A percentile compares a stretch with the other conserved stretches of the same genome.
phyloP scores from a whole-genome alignment of 305 asterid species.

The Solanum hybrid region DNA sequence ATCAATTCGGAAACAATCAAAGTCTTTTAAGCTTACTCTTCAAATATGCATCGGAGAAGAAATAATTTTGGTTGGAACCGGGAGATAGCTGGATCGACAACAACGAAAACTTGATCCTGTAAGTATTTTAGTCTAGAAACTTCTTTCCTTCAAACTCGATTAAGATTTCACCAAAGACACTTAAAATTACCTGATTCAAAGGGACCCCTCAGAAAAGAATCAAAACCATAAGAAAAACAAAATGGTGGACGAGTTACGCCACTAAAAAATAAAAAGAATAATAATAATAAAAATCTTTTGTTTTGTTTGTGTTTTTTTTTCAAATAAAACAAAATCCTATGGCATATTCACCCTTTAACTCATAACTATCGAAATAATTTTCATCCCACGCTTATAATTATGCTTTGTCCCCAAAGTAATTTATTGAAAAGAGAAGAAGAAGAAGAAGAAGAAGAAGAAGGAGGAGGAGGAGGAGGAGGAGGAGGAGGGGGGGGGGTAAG shows the following conservation, averaged over 20 bases:
- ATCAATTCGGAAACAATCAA: neutral
- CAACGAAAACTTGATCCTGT: neutral
- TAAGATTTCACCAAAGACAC: neutral
- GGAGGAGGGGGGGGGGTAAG: neutral
- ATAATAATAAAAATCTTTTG: too few relatives aligned
- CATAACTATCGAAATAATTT: neutral
- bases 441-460: accelerated
- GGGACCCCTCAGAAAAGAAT: neutral
- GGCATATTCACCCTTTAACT: neutral
- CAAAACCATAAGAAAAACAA: neutral
- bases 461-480: too few relatives aligned
- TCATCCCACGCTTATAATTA: neutral
- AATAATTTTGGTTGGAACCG: neutral
- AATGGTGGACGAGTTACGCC: neutral
- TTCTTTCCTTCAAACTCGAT: neutral
- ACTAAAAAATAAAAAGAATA: too few relatives aligned
- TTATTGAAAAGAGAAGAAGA: neutral
- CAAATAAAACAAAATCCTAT: neutral
- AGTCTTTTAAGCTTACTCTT: neutral
- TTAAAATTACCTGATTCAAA: neutral
- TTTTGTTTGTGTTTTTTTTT: neutral
- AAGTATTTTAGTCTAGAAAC: neutral
- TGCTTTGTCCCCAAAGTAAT: neutral
- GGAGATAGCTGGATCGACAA: neutral
- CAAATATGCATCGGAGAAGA: neutral